Percentiles rank a stretch among this genome's conserved stretches.
Evolutionary conservation across 1,284 basidiomycete species (phyloP).

Genomic region (Sphagnurus paluster): DNA sequence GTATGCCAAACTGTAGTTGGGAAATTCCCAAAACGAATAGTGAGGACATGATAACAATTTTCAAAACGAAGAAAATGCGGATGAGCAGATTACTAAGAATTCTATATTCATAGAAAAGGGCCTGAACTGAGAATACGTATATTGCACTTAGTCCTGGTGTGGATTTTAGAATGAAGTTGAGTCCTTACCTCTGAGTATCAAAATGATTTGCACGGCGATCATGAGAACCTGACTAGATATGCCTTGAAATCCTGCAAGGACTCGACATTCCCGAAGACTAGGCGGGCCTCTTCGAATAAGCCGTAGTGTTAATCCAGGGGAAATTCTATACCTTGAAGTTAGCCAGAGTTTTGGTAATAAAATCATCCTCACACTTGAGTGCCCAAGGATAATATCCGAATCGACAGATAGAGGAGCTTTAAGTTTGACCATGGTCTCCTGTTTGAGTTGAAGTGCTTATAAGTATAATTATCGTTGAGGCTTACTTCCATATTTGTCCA

Average conservation of each 20-base stretch:
- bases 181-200: slow-evolving; percentile 24
- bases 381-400: slow-evolving; percentile 19
- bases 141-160: neutral
- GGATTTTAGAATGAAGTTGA: neutral
- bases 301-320: slow-evolving; percentile 18
- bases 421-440: slow-evolving; percentile 24
- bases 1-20: slow-evolving; percentile 16
- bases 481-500: slow-evolving; percentile 24
- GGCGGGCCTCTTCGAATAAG: slow-evolving; percentile 10
- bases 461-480: neutral
- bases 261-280: slow-evolving; percentile 10
- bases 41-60: slow-evolving; percentile 18
- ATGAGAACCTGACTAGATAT: slow-evolving; percentile 21
- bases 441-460: neutral
- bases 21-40: slow-evolving; percentile 17
- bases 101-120: slow-evolving; percentile 19
- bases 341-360: neutral
- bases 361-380: slow-evolving; percentile 20
- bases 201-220: slow-evolving; percentile 23
- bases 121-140: slow-evolving; percentile 19
- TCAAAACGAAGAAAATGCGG: slow-evolving; percentile 14
- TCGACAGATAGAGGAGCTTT: slow-evolving; percentile 21
- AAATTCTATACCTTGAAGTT: slow-evolving; percentile 10
- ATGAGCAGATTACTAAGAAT: slow-evolving; percentile 18
- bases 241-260: slow-evolving; percentile 22